phyloP scores from a whole-genome alignment of 192 early-diverging fungal species.

The Gaertneriomyces sp. region DNA sequence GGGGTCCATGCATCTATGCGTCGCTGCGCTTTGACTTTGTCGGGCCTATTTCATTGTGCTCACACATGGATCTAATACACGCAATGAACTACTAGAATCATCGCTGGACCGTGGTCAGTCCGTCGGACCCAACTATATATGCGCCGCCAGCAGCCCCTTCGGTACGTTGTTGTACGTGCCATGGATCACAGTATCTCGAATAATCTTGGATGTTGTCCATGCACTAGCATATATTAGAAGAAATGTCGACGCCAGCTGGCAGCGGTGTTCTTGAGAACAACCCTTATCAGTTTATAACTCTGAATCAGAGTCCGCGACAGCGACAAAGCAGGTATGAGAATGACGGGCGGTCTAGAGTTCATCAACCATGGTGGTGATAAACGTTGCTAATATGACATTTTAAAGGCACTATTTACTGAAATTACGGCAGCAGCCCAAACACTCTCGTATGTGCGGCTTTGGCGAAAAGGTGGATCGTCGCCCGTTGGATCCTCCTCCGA shows the following conservation, averaged over 20 bases:
- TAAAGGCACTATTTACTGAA: slow-evolving; percentile 43
- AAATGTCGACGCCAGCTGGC: neutral
- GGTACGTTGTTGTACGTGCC: too few relatives aligned
- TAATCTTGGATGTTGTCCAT: too few relatives aligned
- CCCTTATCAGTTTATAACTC: slow-evolving; percentile 28
- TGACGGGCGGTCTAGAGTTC: neutral
- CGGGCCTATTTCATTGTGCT: too few relatives aligned
- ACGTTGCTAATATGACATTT: neutral
- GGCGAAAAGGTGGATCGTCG: slow-evolving; percentile 84
- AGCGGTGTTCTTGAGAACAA: slow-evolving; percentile 15
- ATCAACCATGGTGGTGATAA: neutral
- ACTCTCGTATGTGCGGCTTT: slow-evolving; percentile 88
- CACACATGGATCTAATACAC: too few relatives aligned
- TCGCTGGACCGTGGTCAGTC: too few relatives aligned
- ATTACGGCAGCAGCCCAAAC: slow-evolving; percentile 82
- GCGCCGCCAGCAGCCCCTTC: too few relatives aligned
- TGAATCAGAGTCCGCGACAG: slow-evolving; percentile 25
- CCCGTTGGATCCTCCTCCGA: slow-evolving; percentile 78
- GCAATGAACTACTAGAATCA: too few relatives aligned
- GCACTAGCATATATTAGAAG: too few relatives aligned
- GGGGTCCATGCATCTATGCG: too few relatives aligned
- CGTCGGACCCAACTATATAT: too few relatives aligned
- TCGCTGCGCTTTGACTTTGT: too few relatives aligned
- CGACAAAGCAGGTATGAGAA: slow-evolving; percentile 18
- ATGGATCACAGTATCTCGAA: too few relatives aligned